These are phyloP conservation scores for Rhynchospora tenuis DNA, from an alignment of 176 grass and related monocot genomes.

Conservation along the genomic window DNA sequence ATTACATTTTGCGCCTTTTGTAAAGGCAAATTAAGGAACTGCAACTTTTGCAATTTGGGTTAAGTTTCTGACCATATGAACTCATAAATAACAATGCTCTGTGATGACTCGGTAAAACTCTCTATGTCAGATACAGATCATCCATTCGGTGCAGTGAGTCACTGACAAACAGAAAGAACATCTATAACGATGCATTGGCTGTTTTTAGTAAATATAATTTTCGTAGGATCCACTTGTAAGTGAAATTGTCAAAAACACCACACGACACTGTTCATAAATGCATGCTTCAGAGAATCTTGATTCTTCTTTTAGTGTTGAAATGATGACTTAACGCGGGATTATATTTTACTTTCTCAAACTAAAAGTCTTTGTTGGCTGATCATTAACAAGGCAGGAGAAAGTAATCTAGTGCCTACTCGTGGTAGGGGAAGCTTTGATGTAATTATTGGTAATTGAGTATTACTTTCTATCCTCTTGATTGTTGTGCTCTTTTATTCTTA, in stretches of 20 bases:
- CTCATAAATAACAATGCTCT: not conserved
- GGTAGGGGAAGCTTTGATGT: not conserved
- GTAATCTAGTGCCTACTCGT: not conserved
- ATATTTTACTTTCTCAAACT: slow-evolving; percentile 1
- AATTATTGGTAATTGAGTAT: slow-evolving; percentile 18
- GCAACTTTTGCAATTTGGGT: not conserved
- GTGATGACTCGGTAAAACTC: not conserved
- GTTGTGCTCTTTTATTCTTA: not conserved
- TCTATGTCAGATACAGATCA: not conserved
- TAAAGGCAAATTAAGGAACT: slow-evolving; percentile 5
- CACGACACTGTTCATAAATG: not conserved
- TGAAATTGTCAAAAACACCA: not conserved
- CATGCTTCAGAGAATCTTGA: not conserved
- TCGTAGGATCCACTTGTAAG: no score
- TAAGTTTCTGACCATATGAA: not conserved
- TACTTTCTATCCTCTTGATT: not conserved
- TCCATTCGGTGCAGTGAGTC: not conserved
- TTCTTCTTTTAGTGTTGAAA: not conserved
- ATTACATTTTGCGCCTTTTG: not conserved
- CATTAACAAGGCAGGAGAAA: not conserved
- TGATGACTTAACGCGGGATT: not conserved
- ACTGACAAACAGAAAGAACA: not conserved
- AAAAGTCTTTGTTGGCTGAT: slow-evolving; percentile 1
- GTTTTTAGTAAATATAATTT: no score
- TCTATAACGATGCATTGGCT: not conserved